A percentile compares a stretch with the other conserved stretches of the same genome.
Conservation (phyloP, 305 asterid genomes). For the Petunia hybrid region DNA sequence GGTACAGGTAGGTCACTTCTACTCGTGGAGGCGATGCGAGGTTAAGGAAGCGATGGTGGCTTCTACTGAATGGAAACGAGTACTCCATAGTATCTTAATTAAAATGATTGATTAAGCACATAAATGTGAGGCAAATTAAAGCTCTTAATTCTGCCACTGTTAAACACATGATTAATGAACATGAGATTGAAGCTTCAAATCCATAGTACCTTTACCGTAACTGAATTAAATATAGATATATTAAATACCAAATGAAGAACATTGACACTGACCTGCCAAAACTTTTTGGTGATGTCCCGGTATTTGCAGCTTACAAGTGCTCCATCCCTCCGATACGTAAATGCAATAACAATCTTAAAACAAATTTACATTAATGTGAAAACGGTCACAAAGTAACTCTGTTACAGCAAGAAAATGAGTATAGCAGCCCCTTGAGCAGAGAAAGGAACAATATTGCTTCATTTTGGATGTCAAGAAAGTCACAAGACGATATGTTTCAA, state of each 20-base stretch:
- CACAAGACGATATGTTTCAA: neutral
- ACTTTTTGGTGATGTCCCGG: conserved; percentile 65
- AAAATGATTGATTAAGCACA: no score
- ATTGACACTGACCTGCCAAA: conserved; percentile 76
- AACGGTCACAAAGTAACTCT: neutral
- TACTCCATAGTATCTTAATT: no score
- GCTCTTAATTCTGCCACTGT: neutral
- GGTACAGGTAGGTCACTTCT: no score
- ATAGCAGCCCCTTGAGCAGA: conserved; percentile 21
- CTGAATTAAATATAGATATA: neutral
- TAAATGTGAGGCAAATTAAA: neutral
- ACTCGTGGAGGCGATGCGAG: no score
- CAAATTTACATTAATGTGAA: neutral
- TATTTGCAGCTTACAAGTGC: conserved; percentile 85
- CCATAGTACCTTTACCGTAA: neutral
- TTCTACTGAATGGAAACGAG: no score
- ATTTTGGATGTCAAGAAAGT: conserved; percentile 20
- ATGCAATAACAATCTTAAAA: conserved; percentile 77
- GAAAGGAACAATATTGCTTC: conserved; percentile 23
- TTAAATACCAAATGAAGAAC: conserved; percentile 23
- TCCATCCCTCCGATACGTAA: conserved; percentile 75
- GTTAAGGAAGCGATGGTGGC: no score
- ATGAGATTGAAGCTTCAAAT: neutral
- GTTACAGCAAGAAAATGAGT: conserved; percentile 1
- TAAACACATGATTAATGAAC: neutral